These are phyloP conservation scores for Lichtheimia ramosa DNA, from an alignment of 371 early-diverging fungal genomes.

Conservation along the genomic window DNA sequence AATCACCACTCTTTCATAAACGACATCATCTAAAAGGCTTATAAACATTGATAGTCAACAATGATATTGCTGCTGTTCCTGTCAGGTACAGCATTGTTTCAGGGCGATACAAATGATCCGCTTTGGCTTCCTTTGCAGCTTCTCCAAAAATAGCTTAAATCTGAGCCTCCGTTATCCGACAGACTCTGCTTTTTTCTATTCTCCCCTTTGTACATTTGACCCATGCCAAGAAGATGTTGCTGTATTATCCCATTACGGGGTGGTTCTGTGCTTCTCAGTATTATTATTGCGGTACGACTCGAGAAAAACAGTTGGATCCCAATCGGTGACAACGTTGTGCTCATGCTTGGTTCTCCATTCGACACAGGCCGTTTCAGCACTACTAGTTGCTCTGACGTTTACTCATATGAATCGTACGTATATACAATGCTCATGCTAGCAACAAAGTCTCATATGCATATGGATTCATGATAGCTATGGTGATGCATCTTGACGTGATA, in stretches of 20 bases:
- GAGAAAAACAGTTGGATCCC: no score
- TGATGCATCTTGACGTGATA: constrained; percentile 36
- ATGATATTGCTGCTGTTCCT: no score
- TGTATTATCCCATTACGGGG: constrained; percentile 48
- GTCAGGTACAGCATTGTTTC: no score
- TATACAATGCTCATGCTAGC: not conserved
- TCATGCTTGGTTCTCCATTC: not conserved
- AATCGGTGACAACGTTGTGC: not conserved
- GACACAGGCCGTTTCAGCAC: constrained; percentile 30
- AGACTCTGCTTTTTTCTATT: no score
- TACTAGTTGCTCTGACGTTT: constrained; percentile 30
- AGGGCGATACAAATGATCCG: no score
- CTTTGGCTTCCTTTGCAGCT: no score
- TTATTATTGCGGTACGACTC: constrained; percentile 28
- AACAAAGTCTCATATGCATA: not conserved
- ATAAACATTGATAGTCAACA: no score
- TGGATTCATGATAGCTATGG: constrained; percentile 29
- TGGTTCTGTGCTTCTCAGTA: constrained; percentile 29
- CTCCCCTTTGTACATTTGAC: no score
- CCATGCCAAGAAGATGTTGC: constrained; percentile 30
- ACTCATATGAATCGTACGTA: constrained; percentile 41
- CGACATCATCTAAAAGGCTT: no score
- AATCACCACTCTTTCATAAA: no score
- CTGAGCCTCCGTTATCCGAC: no score
- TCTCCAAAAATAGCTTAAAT: no score